phyloP scores from a whole-genome alignment of 2,329 filamentous ascomycete genomes.

The Aspergillus hortae region DNA sequence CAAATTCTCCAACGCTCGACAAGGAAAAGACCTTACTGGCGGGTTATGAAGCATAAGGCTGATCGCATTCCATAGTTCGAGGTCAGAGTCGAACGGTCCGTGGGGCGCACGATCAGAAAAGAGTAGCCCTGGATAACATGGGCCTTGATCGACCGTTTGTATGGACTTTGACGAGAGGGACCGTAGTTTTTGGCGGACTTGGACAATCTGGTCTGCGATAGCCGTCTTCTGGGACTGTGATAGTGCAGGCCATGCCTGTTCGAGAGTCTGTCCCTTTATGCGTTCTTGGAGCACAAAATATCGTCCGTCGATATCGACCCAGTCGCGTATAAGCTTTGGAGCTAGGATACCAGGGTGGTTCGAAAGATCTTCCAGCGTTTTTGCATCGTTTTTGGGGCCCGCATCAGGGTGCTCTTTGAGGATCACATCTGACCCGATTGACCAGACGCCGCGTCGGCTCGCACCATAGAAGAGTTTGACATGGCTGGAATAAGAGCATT shows the following conservation, averaged over 20 bases:
- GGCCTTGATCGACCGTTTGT: conserved; percentile 7
- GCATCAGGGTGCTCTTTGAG: conserved; percentile 13
- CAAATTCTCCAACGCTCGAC: conserved; percentile 10
- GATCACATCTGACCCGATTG: conserved; percentile 14
- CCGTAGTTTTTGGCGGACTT: conserved; percentile 3
- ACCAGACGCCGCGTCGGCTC: conserved; percentile 8
- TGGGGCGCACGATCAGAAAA: conserved; percentile 8
- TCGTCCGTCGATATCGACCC: conserved; percentile 10
- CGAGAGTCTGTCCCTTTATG: conserved; percentile 11
- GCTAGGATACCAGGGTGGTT: conserved; percentile 6
- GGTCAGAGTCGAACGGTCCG: conserved; percentile 12
- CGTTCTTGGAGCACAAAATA: conserved; percentile 8
- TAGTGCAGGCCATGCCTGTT: conserved; percentile 12
- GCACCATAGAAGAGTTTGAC: conserved; percentile 14
- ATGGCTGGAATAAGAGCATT: conserved; percentile 1
- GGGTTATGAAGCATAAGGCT: conserved; percentile 1
- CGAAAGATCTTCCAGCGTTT: conserved; percentile 1
- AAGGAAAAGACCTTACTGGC: background rate
- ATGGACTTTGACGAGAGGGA: conserved; percentile 8
- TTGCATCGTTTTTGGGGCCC: conserved; percentile 6
- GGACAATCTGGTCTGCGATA: conserved; percentile 11
- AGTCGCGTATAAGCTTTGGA: conserved; percentile 11
- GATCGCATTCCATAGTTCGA: conserved; percentile 13
- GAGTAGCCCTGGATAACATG: conserved; percentile 5
- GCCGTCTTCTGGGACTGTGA: conserved; percentile 6